Conservation (phyloP, 2,329 filamentous ascomycete species). For the Fusarium nodosum region DNA sequence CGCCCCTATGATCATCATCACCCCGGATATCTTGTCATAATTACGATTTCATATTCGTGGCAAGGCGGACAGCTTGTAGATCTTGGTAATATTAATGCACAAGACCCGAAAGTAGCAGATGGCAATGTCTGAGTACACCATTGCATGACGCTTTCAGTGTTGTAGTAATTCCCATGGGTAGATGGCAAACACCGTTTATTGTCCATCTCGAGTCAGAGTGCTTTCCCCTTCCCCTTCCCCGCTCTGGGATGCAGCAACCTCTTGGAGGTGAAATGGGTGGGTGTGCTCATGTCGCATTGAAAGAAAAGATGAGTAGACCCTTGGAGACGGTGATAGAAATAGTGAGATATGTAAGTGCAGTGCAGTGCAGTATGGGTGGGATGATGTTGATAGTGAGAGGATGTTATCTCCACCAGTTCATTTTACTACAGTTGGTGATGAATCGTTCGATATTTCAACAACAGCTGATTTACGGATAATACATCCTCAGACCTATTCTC, state of each 20-base stretch:
- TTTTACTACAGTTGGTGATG: conserved; percentile 13
- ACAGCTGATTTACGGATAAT: not conserved
- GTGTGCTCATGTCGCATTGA: conserved; percentile 28
- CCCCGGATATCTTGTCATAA: not conserved
- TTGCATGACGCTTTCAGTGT: not conserved
- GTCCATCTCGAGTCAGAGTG: conserved; percentile 17
- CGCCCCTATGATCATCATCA: not conserved
- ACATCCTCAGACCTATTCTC: not conserved
- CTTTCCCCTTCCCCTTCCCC: conserved; percentile 33
- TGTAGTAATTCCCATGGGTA: conserved; percentile 1
- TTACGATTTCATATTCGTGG: not conserved
- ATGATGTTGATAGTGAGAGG: conserved; percentile 24
- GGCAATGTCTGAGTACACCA: conserved; percentile 13
- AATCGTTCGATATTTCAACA: not conserved
- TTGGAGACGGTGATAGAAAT: conserved; percentile 12
- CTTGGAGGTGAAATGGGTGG: conserved; percentile 10
- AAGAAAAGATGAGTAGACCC: conserved; percentile 24
- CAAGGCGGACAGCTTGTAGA: not conserved
- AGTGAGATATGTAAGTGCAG: not conserved
- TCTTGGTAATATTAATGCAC: conserved; percentile 10
- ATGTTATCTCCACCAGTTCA: conserved; percentile 37
- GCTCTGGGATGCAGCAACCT: conserved; percentile 21
- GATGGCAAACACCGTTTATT: not conserved
- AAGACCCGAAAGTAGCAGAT: conserved; percentile 1
- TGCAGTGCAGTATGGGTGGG: conserved; percentile 25